A percentile compares a stretch with the other conserved stretches of the same genome.
These are phyloP conservation scores for Dactylellina drechsleri DNA, from an alignment of 2,329 filamentous ascomycete species.

Conservation along the genomic window DNA sequence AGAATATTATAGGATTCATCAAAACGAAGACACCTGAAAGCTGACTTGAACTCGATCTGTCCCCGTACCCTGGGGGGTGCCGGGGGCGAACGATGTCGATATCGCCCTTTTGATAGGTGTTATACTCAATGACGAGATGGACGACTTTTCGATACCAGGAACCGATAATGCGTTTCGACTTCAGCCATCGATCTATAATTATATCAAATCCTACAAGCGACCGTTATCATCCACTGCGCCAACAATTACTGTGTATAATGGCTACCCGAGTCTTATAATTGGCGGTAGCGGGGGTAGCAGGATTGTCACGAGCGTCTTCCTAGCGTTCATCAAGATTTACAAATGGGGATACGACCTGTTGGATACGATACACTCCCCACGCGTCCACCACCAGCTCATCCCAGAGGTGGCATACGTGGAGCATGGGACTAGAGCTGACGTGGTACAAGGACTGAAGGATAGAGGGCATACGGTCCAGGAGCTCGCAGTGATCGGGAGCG, in stretches of 20 bases:
- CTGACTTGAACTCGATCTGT: constrained; percentile 36
- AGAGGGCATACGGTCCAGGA: constrained; percentile 55
- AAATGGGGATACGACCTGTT: constrained; percentile 57
- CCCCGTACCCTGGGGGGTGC: constrained; percentile 8
- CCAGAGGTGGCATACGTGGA: constrained; percentile 57
- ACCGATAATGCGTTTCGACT: constrained; percentile 56
- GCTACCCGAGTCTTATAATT: constrained; percentile 56
- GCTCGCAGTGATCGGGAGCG: constrained; percentile 56
- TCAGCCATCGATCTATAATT: constrained; percentile 57
- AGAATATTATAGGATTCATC: constrained; percentile 11
- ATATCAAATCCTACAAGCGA: constrained; percentile 57
- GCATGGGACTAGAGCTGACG: constrained; percentile 36
- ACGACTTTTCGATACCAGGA: constrained; percentile 58
- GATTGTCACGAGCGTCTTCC: constrained; percentile 58
- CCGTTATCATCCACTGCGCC: constrained; percentile 58
- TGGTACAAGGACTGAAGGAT: constrained; percentile 55
- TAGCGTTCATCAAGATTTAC: constrained; percentile 57
- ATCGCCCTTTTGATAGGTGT: constrained; percentile 40
- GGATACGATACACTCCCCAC: constrained; percentile 57
- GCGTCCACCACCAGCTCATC: constrained; percentile 58
- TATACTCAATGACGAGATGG: constrained; percentile 58
- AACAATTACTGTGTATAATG: constrained; percentile 56
- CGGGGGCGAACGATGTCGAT: constrained; percentile 14
- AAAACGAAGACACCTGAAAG: not conserved
- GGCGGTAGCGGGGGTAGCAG: constrained; percentile 57